Base-by-base conservation (phyloP, 2,329 filamentous ascomycete species). In the Calonectria crousiana region DNA sequence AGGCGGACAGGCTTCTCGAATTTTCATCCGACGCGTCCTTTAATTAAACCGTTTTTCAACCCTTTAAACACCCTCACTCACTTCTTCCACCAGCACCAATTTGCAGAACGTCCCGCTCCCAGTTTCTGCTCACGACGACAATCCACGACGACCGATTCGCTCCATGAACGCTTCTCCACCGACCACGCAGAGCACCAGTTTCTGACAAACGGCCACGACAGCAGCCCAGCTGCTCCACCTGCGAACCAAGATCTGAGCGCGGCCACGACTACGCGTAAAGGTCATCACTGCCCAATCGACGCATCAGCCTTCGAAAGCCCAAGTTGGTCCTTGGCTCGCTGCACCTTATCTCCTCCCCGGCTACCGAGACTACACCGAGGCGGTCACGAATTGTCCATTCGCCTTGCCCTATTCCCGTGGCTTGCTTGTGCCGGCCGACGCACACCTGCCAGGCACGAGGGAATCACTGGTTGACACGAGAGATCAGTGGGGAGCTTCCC, bases 401-500 rank as follows among this genome's bases (percentile, higher is more conserved):
- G 20, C 52, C 16, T 36, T 36, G 49, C 23, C 32, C 23, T 34
- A 32, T 66, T 56, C 49, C 51, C 32, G 26, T 23, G 58, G 47
- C 26, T 30, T 23, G n/a, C 8, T 67, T 69, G 75, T 71, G 62
- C 67, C 67, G n/a, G n/a, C 18, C 34, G 49, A 41, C 38, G 68
- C 60, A 26, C 20, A 30, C 20, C 67, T 73, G 66, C 44, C 44
- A 78, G 76, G 75, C 73, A 78, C 72, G 11, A 52, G 14, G 65
- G 68, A 75, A 64, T 72, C 73, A 76, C 76, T 79, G 76, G 75
- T 64, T 64, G 68, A 72, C 44, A 70, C 56, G 72, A 67, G 53
- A 56, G 72, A 72, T 78, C 71, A 18, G 41, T 70, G 79, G 72
- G 75, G 79, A 44, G 69, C 30, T n/a, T 23, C 52, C 65, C 30